Percentiles rank a stretch among this genome's conserved stretches.
phyloP scores from a whole-genome alignment of 805 yeast genomes.

The Kodamaea nitidulidarum region DNA sequence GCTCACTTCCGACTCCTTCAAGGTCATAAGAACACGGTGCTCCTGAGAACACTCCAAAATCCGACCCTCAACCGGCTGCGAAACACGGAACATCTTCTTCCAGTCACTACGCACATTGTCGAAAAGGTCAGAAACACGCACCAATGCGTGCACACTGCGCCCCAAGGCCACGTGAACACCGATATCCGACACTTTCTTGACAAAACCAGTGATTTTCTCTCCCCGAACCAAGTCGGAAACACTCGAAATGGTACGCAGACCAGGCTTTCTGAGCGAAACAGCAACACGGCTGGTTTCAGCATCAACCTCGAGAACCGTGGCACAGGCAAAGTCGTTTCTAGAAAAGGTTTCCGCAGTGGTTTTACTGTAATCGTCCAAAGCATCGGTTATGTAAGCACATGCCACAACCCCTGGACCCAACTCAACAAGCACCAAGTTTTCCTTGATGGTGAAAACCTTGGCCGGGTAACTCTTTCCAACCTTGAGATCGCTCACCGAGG shows the following conservation, averaged over 20 bases:
- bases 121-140: slow-evolving; percentile 74
- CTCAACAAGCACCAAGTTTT: slow-evolving; percentile 61
- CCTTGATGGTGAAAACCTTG: slow-evolving; percentile 54
- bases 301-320: slow-evolving; percentile 51
- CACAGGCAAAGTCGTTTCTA: slow-evolving; percentile 52
- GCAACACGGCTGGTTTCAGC: slow-evolving; percentile 47
- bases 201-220: slow-evolving; percentile 74
- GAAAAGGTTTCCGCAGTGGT: slow-evolving; percentile 47
- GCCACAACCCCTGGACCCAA: slow-evolving; percentile 62
- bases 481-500: slow-evolving; percentile 44
- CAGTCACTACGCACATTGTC: slow-evolving; percentile 83
- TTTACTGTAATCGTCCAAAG: slow-evolving; percentile 61
- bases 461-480: slow-evolving; percentile 59
- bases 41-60: slow-evolving; percentile 59
- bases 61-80: slow-evolving; percentile 74
- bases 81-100: slow-evolving; percentile 69
- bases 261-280: slow-evolving; percentile 57
- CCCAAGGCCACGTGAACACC: slow-evolving; percentile 80
- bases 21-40: slow-evolving; percentile 66
- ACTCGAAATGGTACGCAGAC: slow-evolving; percentile 7
- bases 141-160: slow-evolving; percentile 68
- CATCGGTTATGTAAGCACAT: slow-evolving; percentile 70
- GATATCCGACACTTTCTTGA: slow-evolving; percentile 66
- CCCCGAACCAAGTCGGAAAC: slow-evolving; percentile 58
- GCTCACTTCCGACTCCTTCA: slow-evolving; percentile 74